A percentile compares a stretch with the other conserved stretches of the same genome.
Evolutionary conservation across 352 stramenopile species (phyloP).

Genomic region (Globisporangium okanoganense): DNA sequence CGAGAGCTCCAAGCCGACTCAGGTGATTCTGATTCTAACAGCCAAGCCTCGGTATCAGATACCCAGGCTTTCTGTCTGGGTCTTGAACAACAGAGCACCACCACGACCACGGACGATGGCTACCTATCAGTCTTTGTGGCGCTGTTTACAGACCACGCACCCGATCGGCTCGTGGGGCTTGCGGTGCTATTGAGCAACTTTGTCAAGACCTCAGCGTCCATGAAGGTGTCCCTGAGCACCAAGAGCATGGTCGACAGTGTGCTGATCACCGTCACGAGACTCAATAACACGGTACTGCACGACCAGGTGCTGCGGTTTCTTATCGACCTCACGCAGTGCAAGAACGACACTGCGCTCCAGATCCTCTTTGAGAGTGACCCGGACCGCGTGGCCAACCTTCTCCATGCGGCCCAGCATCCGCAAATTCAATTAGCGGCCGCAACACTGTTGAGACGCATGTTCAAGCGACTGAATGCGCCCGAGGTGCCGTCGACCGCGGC

Average conservation of each 20-base stretch:
- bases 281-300: slow-evolving; percentile 34
- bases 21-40: neutral
- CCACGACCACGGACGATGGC: slow-evolving; percentile 3
- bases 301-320: slow-evolving; percentile 48
- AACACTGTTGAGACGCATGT: slow-evolving; percentile 46
- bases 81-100: slow-evolving; percentile 17
- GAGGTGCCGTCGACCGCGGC: slow-evolving; percentile 35
- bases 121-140: slow-evolving; percentile 23
- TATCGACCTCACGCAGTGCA: slow-evolving; percentile 36
- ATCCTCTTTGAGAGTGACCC: slow-evolving; percentile 43
- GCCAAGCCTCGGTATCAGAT: neutral
- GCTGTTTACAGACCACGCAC: slow-evolving; percentile 42
- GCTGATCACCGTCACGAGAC: slow-evolving; percentile 29
- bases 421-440: slow-evolving; percentile 27
- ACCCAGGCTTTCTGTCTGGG: slow-evolving; percentile 28
- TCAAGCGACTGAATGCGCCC: slow-evolving; percentile 44
- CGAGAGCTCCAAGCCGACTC: neutral
- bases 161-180: slow-evolving; percentile 37
- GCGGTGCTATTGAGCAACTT: slow-evolving; percentile 40
- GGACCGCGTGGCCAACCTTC: slow-evolving; percentile 52
- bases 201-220: slow-evolving; percentile 19
- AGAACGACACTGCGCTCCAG: slow-evolving; percentile 40
- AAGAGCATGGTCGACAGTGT: slow-evolving; percentile 27
- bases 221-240: slow-evolving; percentile 34
- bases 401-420: slow-evolving; percentile 29